Percentiles rank a stretch among this genome's conserved stretches.
These are phyloP conservation scores for Galeopsis tetrahit DNA, from an alignment of 257 asterid genomes.

Conservation along the genomic window DNA sequence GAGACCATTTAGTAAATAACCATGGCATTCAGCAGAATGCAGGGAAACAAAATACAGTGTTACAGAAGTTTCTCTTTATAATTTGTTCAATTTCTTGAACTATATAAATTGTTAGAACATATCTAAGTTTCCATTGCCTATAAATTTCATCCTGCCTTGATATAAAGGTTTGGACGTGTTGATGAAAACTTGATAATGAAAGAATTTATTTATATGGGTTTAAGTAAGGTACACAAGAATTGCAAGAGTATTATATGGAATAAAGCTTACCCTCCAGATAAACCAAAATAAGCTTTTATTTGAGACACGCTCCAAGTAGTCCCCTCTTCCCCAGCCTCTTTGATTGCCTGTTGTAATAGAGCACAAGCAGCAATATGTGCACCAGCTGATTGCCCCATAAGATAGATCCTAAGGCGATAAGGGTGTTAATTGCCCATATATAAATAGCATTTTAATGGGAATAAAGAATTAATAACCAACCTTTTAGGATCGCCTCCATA, in stretches of 20 bases:
- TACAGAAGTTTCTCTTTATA: slow-evolving; percentile 1
- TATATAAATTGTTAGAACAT: not conserved
- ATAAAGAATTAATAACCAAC: slow-evolving; percentile 38
- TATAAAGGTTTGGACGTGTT: not conserved
- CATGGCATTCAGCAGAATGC: not conserved
- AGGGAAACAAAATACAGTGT: not conserved
- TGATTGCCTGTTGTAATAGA: slow-evolving; percentile 82
- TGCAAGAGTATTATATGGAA: slow-evolving; percentile 2
- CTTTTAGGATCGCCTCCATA: slow-evolving; percentile 96
- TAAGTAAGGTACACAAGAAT: not conserved
- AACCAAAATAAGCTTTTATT: slow-evolving; percentile 84
- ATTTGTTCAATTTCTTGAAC: not conserved
- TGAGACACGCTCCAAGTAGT: slow-evolving; percentile 89
- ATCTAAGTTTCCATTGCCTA: not conserved
- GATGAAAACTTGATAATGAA: not conserved
- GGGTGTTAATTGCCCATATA: slow-evolving; percentile 7
- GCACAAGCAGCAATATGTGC: slow-evolving; percentile 94
- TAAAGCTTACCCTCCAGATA: slow-evolving; percentile 88
- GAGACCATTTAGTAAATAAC: too few species aligned
- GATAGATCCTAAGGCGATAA: slow-evolving; percentile 56
- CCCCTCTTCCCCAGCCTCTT: slow-evolving; percentile 74
- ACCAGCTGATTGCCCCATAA: slow-evolving; percentile 99
- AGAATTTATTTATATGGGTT: slow-evolving; percentile 4
- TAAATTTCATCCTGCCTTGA: not conserved
- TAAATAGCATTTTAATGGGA: slow-evolving; percentile 9